phyloP scores from a whole-genome alignment of 2,329 filamentous ascomycete species.

The Hymenoscyphus occultus region DNA sequence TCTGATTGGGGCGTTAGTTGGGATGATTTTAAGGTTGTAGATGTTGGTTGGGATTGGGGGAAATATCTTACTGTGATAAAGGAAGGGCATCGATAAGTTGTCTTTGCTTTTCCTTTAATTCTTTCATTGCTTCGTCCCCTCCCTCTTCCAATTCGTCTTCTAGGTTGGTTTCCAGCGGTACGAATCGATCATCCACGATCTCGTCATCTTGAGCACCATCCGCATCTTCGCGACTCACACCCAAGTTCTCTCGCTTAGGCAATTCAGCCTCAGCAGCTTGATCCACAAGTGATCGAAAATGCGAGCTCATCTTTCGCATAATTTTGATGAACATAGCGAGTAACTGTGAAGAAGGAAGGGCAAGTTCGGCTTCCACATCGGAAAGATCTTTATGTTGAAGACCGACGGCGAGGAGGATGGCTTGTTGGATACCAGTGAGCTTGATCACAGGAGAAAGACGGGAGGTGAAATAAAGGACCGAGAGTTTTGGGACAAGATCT shows the following conservation, averaged over 20 bases:
- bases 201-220: slow-evolving; percentile 68
- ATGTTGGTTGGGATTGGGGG: background rate
- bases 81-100: slow-evolving; percentile 88
- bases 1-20: slow-evolving; percentile 40
- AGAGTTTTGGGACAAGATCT: slow-evolving; percentile 82
- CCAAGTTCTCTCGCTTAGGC: slow-evolving; percentile 55
- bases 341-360: slow-evolving; percentile 71
- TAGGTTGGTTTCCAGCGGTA: slow-evolving; percentile 66
- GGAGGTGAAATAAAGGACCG: slow-evolving; percentile 80
- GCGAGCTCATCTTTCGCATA: slow-evolving; percentile 76
- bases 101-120: slow-evolving; percentile 74
- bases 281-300: slow-evolving; percentile 74
- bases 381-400: slow-evolving; percentile 88
- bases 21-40: slow-evolving; percentile 9
- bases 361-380: slow-evolving; percentile 73
- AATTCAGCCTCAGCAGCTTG: slow-evolving; percentile 68
- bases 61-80: slow-evolving; percentile 70
- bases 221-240: slow-evolving; percentile 57
- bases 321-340: slow-evolving; percentile 98
- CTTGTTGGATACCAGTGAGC: slow-evolving; percentile 78
- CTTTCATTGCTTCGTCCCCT: slow-evolving; percentile 69
- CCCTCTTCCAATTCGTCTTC: slow-evolving; percentile 83
- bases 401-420: slow-evolving; percentile 85
- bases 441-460: slow-evolving; percentile 64
- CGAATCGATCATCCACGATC: slow-evolving; percentile 61